Evolutionary conservation across 1,284 basidiomycete species (phyloP).

Genomic region (Puccinia hordei): DNA sequence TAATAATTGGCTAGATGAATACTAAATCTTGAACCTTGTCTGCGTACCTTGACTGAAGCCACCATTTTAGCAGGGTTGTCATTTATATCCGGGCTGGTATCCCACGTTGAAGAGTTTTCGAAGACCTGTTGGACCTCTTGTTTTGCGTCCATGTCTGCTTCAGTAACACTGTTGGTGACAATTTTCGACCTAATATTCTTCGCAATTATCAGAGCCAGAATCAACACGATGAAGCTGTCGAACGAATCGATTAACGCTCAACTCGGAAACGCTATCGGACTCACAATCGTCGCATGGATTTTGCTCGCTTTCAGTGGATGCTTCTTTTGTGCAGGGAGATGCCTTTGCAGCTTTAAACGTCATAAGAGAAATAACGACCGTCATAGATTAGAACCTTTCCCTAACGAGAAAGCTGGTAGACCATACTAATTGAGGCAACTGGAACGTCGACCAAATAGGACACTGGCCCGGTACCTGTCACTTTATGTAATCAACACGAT

Average conservation of each 20-base stretch:
- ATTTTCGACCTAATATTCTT: conserved; percentile 42
- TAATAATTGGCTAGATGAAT: not conserved
- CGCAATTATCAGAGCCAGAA: conserved; percentile 5
- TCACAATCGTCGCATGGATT: conserved; percentile 21
- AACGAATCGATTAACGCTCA: not conserved
- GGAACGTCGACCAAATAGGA: too few relatives aligned
- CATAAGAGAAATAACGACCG: not conserved
- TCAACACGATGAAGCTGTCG: conserved; percentile 1
- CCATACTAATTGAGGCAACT: not conserved
- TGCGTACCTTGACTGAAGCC: not conserved
- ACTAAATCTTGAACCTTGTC: not conserved
- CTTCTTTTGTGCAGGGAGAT: conserved; percentile 47
- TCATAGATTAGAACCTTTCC: not conserved
- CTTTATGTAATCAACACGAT: too few relatives aligned
- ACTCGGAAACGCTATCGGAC: conserved; percentile 27
- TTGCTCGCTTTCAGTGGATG: conserved; percentile 42
- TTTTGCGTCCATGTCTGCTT: conserved; percentile 14
- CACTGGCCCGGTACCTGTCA: too few relatives aligned
- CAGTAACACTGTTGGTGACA: conserved; percentile 17
- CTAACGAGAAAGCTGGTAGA: not conserved
- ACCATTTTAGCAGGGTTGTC: conserved; percentile 9
- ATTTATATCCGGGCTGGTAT: conserved; percentile 22
- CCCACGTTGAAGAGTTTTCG: conserved; percentile 34
- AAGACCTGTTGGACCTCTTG: conserved; percentile 40
- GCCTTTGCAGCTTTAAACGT: conserved; percentile 20